Evolutionary conservation across 176 grass and related monocot genomes (phyloP).

Genomic region (Alopecurus myosuroides): DNA sequence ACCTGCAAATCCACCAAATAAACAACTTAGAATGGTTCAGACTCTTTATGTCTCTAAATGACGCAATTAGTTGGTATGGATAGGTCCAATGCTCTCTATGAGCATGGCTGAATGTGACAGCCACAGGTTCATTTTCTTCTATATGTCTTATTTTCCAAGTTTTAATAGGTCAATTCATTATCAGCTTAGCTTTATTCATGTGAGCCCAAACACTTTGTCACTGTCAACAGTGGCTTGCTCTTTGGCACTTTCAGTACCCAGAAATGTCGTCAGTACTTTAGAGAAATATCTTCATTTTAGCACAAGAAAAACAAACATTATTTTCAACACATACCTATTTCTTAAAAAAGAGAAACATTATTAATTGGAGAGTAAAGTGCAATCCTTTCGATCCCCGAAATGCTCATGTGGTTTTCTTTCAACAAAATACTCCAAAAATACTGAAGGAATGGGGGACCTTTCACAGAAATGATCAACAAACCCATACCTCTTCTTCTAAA

Average conservation of each 20-base stretch:
- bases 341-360: neutral
- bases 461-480: neutral
- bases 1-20: constrained; percentile 36
- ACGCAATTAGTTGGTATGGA: constrained; percentile 18
- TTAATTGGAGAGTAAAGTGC: neutral
- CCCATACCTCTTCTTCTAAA: neutral
- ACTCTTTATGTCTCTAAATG: constrained; percentile 8
- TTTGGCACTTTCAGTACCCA: neutral
- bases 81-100: constrained; percentile 2
- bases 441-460: neutral
- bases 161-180: constrained; percentile 24
- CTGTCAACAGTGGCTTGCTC: neutral
- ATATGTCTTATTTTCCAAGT: neutral
- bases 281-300: neutral
- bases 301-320: neutral
- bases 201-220: neutral
- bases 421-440: neutral
- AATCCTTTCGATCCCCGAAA: neutral
- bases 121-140: constrained; percentile 5
- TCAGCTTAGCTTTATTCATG: constrained; percentile 12
- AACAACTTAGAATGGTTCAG: constrained; percentile 1
- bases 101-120: constrained; percentile 27
- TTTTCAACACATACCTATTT: neutral
- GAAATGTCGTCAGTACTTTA: neutral
- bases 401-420: neutral